These are phyloP conservation scores for Cordyceps tenuipes DNA, from an alignment of 2,329 filamentous ascomycete species.

Conservation along the genomic window DNA sequence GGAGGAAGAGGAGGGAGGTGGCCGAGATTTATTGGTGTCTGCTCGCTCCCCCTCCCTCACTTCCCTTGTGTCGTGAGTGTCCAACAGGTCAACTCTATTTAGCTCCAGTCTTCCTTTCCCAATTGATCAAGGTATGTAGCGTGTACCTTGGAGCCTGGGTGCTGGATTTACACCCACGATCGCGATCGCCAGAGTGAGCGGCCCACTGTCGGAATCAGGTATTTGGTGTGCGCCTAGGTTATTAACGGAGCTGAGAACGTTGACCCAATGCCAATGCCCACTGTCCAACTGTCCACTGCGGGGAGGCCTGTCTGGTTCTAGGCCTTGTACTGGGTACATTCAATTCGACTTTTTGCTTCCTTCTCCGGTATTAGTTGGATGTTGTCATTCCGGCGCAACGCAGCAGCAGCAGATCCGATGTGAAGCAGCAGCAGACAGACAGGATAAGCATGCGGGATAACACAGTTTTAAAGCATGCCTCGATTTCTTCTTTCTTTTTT, in stretches of 20 bases:
- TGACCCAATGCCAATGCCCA: background rate
- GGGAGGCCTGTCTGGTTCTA: background rate
- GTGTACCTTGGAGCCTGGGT: background rate
- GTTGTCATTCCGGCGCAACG: conserved; percentile 10
- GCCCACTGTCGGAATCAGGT: conserved; percentile 3
- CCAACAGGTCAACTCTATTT: conserved; percentile 2
- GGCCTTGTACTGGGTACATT: conserved; percentile 9
- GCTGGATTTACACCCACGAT: background rate
- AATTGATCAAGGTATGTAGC: background rate
- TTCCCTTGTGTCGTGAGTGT: background rate
- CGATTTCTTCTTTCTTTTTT: background rate
- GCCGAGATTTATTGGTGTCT: conserved; percentile 4
- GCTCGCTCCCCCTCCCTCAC: no score
- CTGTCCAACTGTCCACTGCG: background rate
- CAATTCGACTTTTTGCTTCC: background rate
- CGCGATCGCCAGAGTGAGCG: conserved; percentile 2
- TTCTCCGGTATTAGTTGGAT: background rate
- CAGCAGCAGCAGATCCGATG: background rate
- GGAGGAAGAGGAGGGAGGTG: conserved; percentile 8
- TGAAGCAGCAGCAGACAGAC: background rate
- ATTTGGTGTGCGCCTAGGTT: background rate
- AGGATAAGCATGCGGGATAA: background rate
- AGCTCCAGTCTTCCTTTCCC: background rate
- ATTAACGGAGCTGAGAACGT: background rate
- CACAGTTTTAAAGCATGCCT: no score